A percentile compares a stretch with the other conserved stretches of the same genome.
phyloP scores from a whole-genome alignment of 345 rosid species.

The Euphorbia lathyris region DNA sequence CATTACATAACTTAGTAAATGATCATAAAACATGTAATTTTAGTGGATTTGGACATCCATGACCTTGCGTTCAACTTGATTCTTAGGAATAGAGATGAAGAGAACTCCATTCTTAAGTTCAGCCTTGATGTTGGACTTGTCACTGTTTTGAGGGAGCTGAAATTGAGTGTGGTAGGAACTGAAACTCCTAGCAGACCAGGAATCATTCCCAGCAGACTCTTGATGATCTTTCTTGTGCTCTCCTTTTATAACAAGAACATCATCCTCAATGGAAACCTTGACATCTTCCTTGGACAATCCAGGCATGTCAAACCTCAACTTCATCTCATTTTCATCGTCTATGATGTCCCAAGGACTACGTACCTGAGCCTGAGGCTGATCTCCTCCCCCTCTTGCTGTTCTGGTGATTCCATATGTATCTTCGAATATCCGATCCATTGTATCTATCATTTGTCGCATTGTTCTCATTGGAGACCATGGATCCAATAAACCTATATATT shows the following conservation, averaged over 20 bases:
- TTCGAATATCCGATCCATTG: conserved; percentile 70
- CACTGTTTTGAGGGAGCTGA: conserved; percentile 16
- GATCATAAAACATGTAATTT: too few relatives aligned
- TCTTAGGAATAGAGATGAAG: conserved; percentile 56
- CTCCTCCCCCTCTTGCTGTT: conserved; percentile 28
- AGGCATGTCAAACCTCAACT: conserved; percentile 86
- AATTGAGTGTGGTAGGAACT: conserved; percentile 24
- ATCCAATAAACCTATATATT: conserved; percentile 28
- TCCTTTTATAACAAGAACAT: conserved; percentile 58
- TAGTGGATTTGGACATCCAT: conserved; percentile 12
- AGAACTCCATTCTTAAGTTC: conserved; percentile 54
- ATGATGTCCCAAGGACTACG: conserved; percentile 80
- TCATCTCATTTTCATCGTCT: conserved; percentile 71
- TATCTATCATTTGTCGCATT: conserved; percentile 73
- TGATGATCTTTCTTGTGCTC: conserved; percentile 36
- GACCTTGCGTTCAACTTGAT: conserved; percentile 18
- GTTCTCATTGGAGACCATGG: conserved; percentile 71
- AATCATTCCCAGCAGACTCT: conserved; percentile 13
- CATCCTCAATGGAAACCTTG: conserved; percentile 61
- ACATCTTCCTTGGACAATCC: conserved; percentile 78
- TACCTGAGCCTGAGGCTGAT: conserved; percentile 31
- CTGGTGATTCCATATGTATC: conserved; percentile 45
- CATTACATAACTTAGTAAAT: too few relatives aligned
- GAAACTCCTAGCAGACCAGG: conserved; percentile 10
- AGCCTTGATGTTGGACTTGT: conserved; percentile 14